phyloP scores from a whole-genome alignment of 371 early-diverging fungal genomes.

The Mycotypha africana region DNA sequence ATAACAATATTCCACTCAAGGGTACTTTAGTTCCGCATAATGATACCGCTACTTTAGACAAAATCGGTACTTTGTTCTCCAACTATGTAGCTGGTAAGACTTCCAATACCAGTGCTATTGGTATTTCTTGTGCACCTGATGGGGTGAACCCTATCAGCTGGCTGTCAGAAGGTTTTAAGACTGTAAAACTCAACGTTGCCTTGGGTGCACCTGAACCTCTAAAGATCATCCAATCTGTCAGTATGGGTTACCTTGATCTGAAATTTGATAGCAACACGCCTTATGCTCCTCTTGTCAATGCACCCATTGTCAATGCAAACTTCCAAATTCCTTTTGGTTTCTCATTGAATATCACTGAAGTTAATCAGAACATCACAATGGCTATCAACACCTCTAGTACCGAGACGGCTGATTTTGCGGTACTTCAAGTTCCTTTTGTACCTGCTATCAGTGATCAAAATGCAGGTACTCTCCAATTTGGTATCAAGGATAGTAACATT shows the following conservation, averaged over 20 bases:
- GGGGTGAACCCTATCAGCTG: constrained; percentile 50
- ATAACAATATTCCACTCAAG: constrained; percentile 46
- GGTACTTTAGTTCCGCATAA: constrained; percentile 47
- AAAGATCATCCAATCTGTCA: constrained; percentile 47
- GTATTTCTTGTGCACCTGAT: constrained; percentile 57
- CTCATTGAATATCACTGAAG: constrained; percentile 44
- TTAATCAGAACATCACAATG: constrained; percentile 45
- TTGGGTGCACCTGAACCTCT: constrained; percentile 35
- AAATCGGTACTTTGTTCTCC: constrained; percentile 49
- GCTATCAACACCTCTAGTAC: constrained; percentile 19
- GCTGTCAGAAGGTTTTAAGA: constrained; percentile 53
- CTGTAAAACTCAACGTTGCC: constrained; percentile 45
- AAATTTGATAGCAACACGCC: constrained; percentile 40
- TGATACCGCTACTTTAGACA: constrained; percentile 35
- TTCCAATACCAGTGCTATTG: constrained; percentile 46
- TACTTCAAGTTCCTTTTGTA: constrained; percentile 35
- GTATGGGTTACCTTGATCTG: constrained; percentile 50
- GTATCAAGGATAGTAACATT: constrained; percentile 35
- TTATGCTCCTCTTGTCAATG: constrained; percentile 43
- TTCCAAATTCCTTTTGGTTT: constrained; percentile 56
- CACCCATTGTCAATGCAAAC: constrained; percentile 45
- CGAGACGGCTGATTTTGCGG: constrained; percentile 36
- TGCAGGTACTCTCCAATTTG: constrained; percentile 41
- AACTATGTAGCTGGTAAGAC: constrained; percentile 46
- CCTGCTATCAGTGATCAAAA: constrained; percentile 40